Conservation (phyloP, 2,329 filamentous ascomycete species). For the Zasmidium cellare region DNA sequence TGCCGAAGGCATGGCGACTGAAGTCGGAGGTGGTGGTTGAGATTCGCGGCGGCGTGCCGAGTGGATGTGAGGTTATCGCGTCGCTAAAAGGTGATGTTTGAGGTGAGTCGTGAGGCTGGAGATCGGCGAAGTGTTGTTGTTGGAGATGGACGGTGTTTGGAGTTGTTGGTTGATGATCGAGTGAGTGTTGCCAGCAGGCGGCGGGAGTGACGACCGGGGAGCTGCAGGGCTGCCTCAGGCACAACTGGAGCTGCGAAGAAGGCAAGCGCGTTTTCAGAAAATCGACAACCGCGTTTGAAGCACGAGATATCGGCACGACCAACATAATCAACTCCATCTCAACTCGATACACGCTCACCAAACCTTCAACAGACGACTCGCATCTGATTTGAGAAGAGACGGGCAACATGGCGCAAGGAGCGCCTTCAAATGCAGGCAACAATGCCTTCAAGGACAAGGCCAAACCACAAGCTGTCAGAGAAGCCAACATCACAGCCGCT, state of each 20-base stretch:
- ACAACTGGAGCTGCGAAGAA: not conserved
- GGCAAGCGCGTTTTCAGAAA: constrained; percentile 5
- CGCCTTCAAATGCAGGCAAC: constrained; percentile 56
- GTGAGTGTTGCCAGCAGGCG: too few species aligned
- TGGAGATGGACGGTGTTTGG: too few species aligned
- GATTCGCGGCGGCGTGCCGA: not conserved
- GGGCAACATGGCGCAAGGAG: constrained; percentile 40
- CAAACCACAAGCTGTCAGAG: constrained; percentile 96
- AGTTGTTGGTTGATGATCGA: too few species aligned
- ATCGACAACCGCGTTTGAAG: not conserved
- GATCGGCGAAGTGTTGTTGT: too few species aligned
- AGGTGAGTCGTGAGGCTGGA: too few species aligned
- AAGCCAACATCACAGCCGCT: constrained; percentile 94
- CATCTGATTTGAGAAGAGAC: not conserved
- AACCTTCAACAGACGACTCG: not conserved
- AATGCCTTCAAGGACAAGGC: constrained; percentile 83
- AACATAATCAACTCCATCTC: not conserved
- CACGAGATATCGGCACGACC: not conserved
- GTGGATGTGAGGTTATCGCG: too few species aligned
- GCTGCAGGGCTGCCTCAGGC: not conserved
- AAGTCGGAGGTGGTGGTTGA: constrained; percentile 20
- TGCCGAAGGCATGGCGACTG: constrained; percentile 78
- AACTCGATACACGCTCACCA: not conserved
- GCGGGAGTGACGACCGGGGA: constrained; percentile 1
- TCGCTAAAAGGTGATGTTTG: too few species aligned